Percentiles rank a stretch among this genome's conserved stretches.
phyloP scores from a whole-genome alignment of 768 basidiomycete genomes.

The Austroboletus eburneus region DNA sequence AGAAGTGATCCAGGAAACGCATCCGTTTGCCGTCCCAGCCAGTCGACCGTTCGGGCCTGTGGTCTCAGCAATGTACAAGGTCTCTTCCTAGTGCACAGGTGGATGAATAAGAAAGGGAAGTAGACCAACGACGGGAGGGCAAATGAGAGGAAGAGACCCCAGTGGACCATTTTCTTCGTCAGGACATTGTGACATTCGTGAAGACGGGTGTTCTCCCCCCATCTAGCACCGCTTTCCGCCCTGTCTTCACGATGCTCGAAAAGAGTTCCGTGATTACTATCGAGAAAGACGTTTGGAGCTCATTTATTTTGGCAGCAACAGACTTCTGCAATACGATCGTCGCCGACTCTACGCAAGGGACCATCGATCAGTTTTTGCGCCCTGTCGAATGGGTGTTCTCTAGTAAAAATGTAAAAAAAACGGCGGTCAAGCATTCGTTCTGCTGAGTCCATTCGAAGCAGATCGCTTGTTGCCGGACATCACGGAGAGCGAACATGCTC shows the following conservation, averaged over 20 bases:
- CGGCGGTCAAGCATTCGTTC: not conserved
- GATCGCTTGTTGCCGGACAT: not conserved
- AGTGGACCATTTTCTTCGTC: not conserved
- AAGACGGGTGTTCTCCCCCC: not conserved
- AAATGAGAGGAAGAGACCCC: too few relatives aligned
- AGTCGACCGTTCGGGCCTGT: too few relatives aligned
- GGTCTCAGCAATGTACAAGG: too few relatives aligned
- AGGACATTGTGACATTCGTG: not conserved
- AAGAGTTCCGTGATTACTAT: not conserved
- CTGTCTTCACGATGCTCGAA: not conserved
- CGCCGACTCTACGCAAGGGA: not conserved
- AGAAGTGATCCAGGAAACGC: too few relatives aligned
- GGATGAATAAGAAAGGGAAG: too few relatives aligned
- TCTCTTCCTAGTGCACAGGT: too few relatives aligned
- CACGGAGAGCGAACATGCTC: not conserved
- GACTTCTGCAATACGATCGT: not conserved
- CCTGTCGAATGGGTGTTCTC: not conserved
- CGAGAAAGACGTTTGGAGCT: not conserved
- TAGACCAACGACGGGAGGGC: too few relatives aligned
- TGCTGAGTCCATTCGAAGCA: not conserved
- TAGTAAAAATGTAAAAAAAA: too few relatives aligned
- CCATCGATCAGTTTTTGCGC: not conserved
- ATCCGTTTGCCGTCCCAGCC: too few relatives aligned
- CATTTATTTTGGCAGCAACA: not conserved
- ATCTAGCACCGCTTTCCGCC: not conserved